These are phyloP conservation scores for Chaetomiaceae sp. DNA, from an alignment of 2,329 filamentous ascomycete genomes.

Conservation along the genomic window DNA sequence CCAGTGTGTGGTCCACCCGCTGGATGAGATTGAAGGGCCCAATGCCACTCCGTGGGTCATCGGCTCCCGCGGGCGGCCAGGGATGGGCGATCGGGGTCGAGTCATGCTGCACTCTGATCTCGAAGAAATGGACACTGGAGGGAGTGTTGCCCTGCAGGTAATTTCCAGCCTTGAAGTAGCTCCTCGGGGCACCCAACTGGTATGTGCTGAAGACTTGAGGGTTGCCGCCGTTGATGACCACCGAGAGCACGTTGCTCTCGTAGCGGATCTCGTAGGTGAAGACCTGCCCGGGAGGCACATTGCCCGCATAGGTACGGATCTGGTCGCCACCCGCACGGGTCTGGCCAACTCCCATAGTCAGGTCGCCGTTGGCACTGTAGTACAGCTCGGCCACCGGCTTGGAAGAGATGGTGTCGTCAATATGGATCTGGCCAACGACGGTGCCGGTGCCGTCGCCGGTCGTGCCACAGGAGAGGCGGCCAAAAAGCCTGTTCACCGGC, in stretches of 20 bases:
- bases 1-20: not conserved
- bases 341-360: slow-evolving; percentile 1
- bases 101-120: not conserved
- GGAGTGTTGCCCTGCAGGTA: slow-evolving; percentile 3
- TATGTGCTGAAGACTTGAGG: not conserved
- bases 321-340: slow-evolving; percentile 2
- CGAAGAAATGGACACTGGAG: slow-evolving; percentile 3
- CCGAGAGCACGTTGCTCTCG: not conserved
- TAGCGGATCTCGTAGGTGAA: slow-evolving; percentile 10
- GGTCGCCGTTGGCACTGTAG: not conserved
- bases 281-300: not conserved
- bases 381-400: slow-evolving; percentile 6
- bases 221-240: slow-evolving; percentile 4
- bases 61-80: not conserved
- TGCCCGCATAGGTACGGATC: not conserved
- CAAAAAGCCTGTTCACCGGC: slow-evolving; percentile 1
- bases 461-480: not conserved
- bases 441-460: not conserved
- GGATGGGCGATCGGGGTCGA: not conserved
- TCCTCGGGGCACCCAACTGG: not conserved
- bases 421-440: slow-evolving; percentile 7
- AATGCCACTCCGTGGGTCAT: not conserved
- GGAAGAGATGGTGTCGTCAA: slow-evolving; percentile 1
- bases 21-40: not conserved
- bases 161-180: slow-evolving; percentile 8